Evolutionary conservation across 352 stramenopile genomes (phyloP).

Genomic region (Phytopythium oedochilum): DNA sequence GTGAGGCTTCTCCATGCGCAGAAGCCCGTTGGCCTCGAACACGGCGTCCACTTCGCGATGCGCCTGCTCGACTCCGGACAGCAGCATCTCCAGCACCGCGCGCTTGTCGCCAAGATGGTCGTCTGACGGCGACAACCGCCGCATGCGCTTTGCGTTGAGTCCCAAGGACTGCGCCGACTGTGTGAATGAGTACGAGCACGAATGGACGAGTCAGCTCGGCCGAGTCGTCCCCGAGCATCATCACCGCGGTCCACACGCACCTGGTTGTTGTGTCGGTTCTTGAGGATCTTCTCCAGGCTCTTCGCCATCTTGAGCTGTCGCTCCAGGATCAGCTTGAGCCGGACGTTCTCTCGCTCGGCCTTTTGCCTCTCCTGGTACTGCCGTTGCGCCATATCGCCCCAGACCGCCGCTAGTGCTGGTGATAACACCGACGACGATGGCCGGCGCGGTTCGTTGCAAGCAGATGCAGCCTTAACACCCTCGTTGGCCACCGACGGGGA

Average conservation of each 20-base stretch:
- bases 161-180: conserved; percentile 19
- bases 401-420: conserved; percentile 23
- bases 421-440: conserved; percentile 11
- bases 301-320: conserved; percentile 22
- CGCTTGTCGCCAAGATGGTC: conserved; percentile 15
- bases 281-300: conserved; percentile 23
- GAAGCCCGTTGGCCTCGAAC: conserved; percentile 19
- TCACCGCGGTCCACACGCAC: too few species aligned
- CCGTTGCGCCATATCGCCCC: conserved; percentile 34
- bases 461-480: background rate
- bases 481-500: too few species aligned
- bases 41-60: conserved; percentile 26
- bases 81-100: conserved; percentile 23
- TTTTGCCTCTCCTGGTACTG: conserved; percentile 19
- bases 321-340: conserved; percentile 22
- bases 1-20: conserved; percentile 10
- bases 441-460: background rate
- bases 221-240: too few species aligned
- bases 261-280: conserved; percentile 23
- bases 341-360: conserved; percentile 20
- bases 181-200: too few species aligned
- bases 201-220: too few species aligned
- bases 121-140: conserved; percentile 12
- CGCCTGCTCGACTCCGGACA: conserved; percentile 23
- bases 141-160: conserved; percentile 20